These are phyloP conservation scores for Xylaria sp. DNA, from an alignment of 2,329 filamentous ascomycete genomes.

Conservation along the genomic window DNA sequence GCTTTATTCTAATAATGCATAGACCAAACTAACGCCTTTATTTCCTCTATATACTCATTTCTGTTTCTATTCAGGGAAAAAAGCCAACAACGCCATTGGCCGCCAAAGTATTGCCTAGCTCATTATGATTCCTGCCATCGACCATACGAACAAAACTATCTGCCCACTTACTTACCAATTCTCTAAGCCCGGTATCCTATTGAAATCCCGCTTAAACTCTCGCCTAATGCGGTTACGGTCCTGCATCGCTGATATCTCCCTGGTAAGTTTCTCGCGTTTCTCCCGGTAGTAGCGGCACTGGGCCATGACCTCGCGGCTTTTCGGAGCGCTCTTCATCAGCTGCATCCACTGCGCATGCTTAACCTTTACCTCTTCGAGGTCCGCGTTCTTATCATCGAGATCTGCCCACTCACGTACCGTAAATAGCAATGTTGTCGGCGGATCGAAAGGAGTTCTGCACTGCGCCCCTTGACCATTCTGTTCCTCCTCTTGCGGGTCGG, in stretches of 20 bases:
- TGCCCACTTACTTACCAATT: constrained; percentile 10
- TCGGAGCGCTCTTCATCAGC: constrained; percentile 1
- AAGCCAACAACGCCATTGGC: neutral
- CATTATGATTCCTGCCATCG: neutral
- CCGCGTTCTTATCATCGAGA: neutral
- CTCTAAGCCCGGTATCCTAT: neutral
- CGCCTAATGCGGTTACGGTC: constrained; percentile 8
- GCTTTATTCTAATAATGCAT: neutral
- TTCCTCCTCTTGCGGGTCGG: neutral
- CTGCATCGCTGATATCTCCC: constrained; percentile 9
- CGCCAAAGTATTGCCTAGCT: neutral
- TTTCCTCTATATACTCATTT: neutral
- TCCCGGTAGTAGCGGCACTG: constrained; percentile 6
- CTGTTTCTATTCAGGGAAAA: neutral
- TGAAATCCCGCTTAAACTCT: constrained; percentile 12
- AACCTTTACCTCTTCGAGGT: constrained; percentile 1
- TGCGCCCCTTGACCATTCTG: neutral
- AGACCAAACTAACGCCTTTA: neutral
- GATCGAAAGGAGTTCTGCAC: neutral
- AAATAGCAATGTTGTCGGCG: constrained; percentile 5
- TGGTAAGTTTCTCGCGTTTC: constrained; percentile 4
- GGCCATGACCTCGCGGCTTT: neutral
- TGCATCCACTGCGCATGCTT: constrained; percentile 4
- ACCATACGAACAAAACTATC: neutral
- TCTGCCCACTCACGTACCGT: constrained; percentile 10